Evolutionary conservation across 2,329 filamentous ascomycete species (phyloP).

Genomic region (Amauroascus niger): DNA sequence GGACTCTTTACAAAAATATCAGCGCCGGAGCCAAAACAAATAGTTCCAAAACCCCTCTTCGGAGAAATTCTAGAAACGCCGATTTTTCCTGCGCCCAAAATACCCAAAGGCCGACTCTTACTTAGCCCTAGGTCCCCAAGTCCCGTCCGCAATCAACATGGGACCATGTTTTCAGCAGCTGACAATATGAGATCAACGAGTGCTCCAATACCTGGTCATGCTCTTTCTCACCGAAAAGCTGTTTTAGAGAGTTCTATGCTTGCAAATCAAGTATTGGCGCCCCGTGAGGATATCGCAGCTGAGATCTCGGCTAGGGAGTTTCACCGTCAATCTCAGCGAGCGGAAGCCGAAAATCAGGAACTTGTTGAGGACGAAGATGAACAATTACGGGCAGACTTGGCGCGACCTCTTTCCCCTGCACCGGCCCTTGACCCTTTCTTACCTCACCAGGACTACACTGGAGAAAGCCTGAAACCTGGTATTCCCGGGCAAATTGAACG

Average conservation of each 20-base stretch:
- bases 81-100: constrained; percentile 30
- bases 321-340: constrained; percentile 26
- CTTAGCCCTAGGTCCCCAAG: constrained; percentile 38
- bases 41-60: constrained; percentile 31
- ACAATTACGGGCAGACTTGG: constrained; percentile 37
- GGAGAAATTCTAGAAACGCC: constrained; percentile 36
- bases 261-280: constrained; percentile 20
- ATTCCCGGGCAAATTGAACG: constrained; percentile 43
- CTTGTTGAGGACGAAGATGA: constrained; percentile 42
- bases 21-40: constrained; percentile 23
- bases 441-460: constrained; percentile 39
- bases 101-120: constrained; percentile 24
- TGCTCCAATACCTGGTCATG: constrained; percentile 31
- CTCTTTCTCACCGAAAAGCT: constrained; percentile 34
- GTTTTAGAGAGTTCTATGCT: constrained; percentile 29
- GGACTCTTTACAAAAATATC: constrained; percentile 34
- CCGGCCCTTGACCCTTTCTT: constrained; percentile 41
- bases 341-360: constrained; percentile 29
- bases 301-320: constrained; percentile 25
- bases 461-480: constrained; percentile 38
- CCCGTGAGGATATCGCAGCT: constrained; percentile 21
- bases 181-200: constrained; percentile 31
- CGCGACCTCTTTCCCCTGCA: constrained; percentile 35
- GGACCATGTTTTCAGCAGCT: constrained; percentile 25
- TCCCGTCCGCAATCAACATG: constrained; percentile 31